Conservation (phyloP, 2,329 filamentous ascomycete species). For the Exophiala sideris region DNA sequence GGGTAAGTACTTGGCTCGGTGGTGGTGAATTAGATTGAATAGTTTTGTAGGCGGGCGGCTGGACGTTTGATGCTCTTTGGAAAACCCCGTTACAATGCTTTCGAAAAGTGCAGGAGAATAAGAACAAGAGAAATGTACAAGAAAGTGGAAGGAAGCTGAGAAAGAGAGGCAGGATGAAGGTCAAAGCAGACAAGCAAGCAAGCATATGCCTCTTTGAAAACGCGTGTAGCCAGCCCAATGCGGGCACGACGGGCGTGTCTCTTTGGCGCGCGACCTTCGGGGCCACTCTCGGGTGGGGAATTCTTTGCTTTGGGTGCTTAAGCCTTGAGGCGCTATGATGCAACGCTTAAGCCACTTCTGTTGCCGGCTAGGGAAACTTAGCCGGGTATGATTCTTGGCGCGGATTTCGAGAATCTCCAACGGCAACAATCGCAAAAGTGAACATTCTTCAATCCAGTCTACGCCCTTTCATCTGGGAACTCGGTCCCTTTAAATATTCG, state of each 20-base stretch:
- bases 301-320: no score
- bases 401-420: constrained; percentile 3
- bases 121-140: constrained; percentile 1
- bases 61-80: background rate
- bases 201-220: background rate
- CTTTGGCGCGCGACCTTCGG: no score
- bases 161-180: background rate
- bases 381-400: constrained; percentile 14
- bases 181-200: background rate
- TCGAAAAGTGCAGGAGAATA: background rate
- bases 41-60: background rate
- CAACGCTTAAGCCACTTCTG: background rate
- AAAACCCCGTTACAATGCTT: constrained; percentile 7
- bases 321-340: no score
- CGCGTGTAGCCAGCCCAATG: no score
- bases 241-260: no score
- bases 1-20: background rate
- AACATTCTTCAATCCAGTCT: constrained; percentile 8
- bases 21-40: background rate
- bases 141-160: background rate
- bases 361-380: constrained; percentile 3
- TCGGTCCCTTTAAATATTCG: constrained; percentile 25
- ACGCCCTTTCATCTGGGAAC: constrained; percentile 14
- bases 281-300: no score
- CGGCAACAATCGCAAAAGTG: constrained; percentile 1